phyloP scores from a whole-genome alignment of 495 filamentous ascomycete species.

The Lasiosphaeria hispida region DNA sequence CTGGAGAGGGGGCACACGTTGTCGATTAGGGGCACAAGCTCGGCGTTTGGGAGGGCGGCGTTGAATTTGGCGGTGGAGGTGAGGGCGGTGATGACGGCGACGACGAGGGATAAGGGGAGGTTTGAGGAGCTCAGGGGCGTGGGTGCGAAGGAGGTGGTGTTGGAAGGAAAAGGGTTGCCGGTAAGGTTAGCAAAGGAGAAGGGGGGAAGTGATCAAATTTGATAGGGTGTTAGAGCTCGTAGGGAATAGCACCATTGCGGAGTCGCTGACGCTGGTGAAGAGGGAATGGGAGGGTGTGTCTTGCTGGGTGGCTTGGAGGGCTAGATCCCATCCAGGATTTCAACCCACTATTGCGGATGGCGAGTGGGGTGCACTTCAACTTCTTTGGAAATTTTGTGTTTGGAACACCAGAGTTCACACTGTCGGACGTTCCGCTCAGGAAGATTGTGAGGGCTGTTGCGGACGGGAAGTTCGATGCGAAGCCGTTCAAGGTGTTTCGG shows the following conservation, averaged over 20 bases:
- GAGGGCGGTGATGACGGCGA: conserved; percentile 41
- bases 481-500: conserved; percentile 8
- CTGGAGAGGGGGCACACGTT: conserved; percentile 33
- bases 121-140: conserved; percentile 28
- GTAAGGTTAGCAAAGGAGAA: conserved; percentile 3
- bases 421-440: conserved; percentile 42
- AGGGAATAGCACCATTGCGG: conserved; percentile 43
- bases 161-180: conserved; percentile 26
- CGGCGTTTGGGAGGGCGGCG: conserved; percentile 45
- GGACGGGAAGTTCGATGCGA: conserved; percentile 2
- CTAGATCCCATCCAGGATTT: conserved; percentile 46
- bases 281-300: conserved; percentile 41
- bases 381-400: conserved; percentile 46
- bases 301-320: conserved; percentile 47
- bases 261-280: conserved; percentile 37
- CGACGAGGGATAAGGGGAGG: conserved; percentile 34
- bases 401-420: conserved; percentile 40
- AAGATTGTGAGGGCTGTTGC: conserved; percentile 5
- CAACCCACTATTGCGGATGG: conserved; percentile 49
- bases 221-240: conserved; percentile 46
- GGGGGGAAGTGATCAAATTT: conserved; percentile 19
- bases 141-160: conserved; percentile 31
- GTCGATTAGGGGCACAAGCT: conserved; percentile 45
- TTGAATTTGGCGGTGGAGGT: conserved; percentile 43
- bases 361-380: conserved; percentile 50